A percentile compares a stretch with the other conserved stretches of the same genome.
Evolutionary conservation across 169 alveolate genomes (phyloP).

Genomic region (Cryptosporidium sp.): DNA sequence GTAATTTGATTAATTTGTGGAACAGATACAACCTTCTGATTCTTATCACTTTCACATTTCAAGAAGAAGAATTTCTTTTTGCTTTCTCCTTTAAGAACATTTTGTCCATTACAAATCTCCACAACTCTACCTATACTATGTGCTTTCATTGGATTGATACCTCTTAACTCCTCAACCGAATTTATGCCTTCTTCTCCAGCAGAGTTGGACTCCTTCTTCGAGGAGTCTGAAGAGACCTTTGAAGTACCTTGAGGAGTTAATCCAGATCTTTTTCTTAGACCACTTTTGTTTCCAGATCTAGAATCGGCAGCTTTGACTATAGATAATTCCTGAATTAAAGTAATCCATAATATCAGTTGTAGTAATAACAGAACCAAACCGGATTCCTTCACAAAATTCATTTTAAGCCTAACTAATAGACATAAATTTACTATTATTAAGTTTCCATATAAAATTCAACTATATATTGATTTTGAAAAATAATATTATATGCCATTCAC

Average conservation of each 20-base stretch:
- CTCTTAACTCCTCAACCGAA: not conserved
- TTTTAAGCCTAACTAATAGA: not conserved
- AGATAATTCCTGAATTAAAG: not conserved
- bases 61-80: slow-evolving; percentile 37
- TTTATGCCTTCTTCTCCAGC: not conserved
- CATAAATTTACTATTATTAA: not conserved
- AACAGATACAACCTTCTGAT: slow-evolving; percentile 22
- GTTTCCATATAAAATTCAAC: not conserved
- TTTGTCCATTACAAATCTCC: slow-evolving; percentile 49
- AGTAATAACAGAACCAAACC: not conserved
- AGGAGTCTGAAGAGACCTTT: slow-evolving; percentile 34
- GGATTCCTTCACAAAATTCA: not conserved
- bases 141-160: slow-evolving; percentile 42
- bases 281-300: not conserved
- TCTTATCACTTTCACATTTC: slow-evolving; percentile 36
- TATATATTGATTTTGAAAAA: not conserved
- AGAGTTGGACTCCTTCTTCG: slow-evolving; percentile 16
- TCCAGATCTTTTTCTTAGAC: slow-evolving; percentile 41
- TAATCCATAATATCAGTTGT: not conserved
- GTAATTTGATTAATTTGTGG: slow-evolving; percentile 32
- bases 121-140: slow-evolving; percentile 50
- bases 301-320: not conserved
- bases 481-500: not conserved
- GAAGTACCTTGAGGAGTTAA: slow-evolving; percentile 45
- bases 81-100: slow-evolving; percentile 41